phyloP scores from a whole-genome alignment of 2,329 filamentous ascomycete genomes.

The Diaporthe citrichinensis region DNA sequence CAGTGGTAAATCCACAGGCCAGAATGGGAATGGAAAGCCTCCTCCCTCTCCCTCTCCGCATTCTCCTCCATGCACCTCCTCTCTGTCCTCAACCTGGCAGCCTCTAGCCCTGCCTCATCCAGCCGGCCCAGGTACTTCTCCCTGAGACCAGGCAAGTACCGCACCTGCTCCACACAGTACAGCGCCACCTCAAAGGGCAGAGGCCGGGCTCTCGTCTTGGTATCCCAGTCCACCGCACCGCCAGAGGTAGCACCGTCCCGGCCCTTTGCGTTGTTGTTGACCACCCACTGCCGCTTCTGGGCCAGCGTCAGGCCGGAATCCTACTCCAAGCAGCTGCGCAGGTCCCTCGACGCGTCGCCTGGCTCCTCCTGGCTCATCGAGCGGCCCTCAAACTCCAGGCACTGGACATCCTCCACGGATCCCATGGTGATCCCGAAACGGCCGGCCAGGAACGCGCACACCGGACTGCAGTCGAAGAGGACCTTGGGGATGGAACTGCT shows the following conservation, averaged over 20 bases:
- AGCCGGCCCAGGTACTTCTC: background rate
- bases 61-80: too few species aligned
- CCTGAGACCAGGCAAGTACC: background rate
- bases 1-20: background rate
- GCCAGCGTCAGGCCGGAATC: background rate
- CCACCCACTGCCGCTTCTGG: background rate
- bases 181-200: background rate
- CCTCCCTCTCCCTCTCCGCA: too few species aligned
- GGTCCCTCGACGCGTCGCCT: background rate
- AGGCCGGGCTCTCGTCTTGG: background rate
- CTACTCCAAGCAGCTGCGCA: background rate
- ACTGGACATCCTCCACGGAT: background rate
- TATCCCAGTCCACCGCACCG: background rate
- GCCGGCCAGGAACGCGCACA: background rate
- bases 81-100: background rate
- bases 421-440: background rate
- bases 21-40: background rate
- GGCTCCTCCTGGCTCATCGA: too few species aligned
- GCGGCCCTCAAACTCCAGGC: background rate
- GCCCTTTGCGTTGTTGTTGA: background rate
- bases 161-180: constrained; percentile 5
- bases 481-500: background rate
- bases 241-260: background rate
- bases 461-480: background rate
- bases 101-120: background rate